These are phyloP conservation scores for Parafenestella ontariensis DNA, from an alignment of 2,329 filamentous ascomycete genomes.

Conservation along the genomic window DNA sequence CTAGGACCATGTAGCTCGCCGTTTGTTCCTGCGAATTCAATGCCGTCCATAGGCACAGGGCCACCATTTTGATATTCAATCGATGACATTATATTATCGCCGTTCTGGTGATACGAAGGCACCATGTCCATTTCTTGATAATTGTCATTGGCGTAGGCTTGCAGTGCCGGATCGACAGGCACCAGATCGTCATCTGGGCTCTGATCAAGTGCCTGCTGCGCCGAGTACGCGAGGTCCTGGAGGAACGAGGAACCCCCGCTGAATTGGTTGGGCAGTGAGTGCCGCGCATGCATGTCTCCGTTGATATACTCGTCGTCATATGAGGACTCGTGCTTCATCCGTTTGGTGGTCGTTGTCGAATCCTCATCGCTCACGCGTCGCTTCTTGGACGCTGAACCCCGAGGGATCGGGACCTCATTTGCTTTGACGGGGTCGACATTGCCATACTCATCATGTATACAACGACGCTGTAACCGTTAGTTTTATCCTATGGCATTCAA, in stretches of 20 bases:
- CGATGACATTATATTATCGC: constrained; percentile 42
- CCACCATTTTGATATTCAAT: constrained; percentile 39
- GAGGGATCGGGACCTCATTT: constrained; percentile 66
- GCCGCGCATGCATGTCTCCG: constrained; percentile 30
- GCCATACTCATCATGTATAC: constrained; percentile 70
- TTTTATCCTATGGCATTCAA: neutral
- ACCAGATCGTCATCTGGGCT: constrained; percentile 31
- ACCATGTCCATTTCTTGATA: constrained; percentile 22
- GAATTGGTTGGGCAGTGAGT: constrained; percentile 31
- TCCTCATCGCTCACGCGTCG: constrained; percentile 53
- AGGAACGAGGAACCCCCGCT: constrained; percentile 27
- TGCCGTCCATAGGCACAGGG: constrained; percentile 20
- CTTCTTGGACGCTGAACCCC: constrained; percentile 63
- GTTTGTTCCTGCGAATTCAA: constrained; percentile 15
- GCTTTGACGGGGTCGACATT: constrained; percentile 70
- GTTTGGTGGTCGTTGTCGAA: constrained; percentile 24
- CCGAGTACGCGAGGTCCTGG: constrained; percentile 38
- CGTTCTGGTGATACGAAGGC: constrained; percentile 22
- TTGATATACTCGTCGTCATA: constrained; percentile 31
- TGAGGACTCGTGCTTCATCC: constrained; percentile 39
- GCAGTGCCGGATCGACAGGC: constrained; percentile 39
- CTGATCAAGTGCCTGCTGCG: constrained; percentile 35
- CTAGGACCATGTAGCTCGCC: constrained; percentile 24
- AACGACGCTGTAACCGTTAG: constrained; percentile 62
- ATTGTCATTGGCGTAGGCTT: constrained; percentile 27